These are phyloP conservation scores for Laburnicola sp. DNA, from an alignment of 2,329 filamentous ascomycete species.

Conservation along the genomic window DNA sequence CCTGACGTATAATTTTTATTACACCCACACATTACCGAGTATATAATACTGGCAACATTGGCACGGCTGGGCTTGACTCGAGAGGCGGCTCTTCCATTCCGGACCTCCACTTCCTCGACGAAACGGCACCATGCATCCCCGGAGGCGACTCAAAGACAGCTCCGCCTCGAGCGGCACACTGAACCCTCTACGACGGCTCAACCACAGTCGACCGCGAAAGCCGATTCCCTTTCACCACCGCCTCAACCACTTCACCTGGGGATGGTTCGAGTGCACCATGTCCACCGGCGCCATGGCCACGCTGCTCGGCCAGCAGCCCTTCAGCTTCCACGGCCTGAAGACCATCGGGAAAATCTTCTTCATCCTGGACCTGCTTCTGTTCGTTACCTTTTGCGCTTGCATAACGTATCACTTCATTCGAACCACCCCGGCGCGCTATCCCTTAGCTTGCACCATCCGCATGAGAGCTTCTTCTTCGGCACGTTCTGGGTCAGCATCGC, in stretches of 20 bases:
- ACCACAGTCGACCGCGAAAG: background rate
- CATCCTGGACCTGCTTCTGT: constrained; percentile 67
- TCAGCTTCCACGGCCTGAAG: constrained; percentile 64
- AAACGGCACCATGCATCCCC: too few relatives aligned
- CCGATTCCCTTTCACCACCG: constrained; percentile 13
- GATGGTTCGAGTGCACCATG: constrained; percentile 75
- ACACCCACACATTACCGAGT: too few relatives aligned
- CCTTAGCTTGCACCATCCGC: constrained; percentile 62
- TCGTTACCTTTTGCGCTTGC: constrained; percentile 58
- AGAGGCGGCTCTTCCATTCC: too few relatives aligned
- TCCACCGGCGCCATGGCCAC: constrained; percentile 70
- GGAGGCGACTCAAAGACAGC: too few relatives aligned
- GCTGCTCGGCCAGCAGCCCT: constrained; percentile 60
- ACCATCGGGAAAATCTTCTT: constrained; percentile 69
- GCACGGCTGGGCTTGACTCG: too few relatives aligned
- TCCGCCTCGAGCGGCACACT: background rate
- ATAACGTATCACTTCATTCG: constrained; percentile 62
- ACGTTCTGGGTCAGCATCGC: constrained; percentile 67
- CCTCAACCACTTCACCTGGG: constrained; percentile 49
- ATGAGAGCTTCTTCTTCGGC: constrained; percentile 72
- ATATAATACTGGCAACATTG: too few relatives aligned
- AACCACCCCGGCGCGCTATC: constrained; percentile 55
- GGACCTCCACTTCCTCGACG: too few relatives aligned
- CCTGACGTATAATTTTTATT: too few relatives aligned
- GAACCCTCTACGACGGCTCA: background rate